A percentile compares a stretch with the other conserved stretches of the same genome.
These are phyloP conservation scores for Eudorina sp. DNA, from an alignment of 139 green algal species.

Conservation along the genomic window DNA sequence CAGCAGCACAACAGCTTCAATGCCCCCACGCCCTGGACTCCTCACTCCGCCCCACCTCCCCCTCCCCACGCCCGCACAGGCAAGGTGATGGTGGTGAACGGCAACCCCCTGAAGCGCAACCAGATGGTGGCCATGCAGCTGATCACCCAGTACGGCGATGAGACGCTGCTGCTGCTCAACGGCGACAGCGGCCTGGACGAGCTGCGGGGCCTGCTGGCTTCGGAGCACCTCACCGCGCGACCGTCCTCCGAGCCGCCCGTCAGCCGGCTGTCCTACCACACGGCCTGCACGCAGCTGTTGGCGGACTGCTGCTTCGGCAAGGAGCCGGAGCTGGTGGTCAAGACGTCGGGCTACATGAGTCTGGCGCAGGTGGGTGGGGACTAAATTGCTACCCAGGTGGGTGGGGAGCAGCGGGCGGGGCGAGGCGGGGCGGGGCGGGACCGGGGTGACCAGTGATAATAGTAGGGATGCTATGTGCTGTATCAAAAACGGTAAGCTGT, in stretches of 20 bases:
- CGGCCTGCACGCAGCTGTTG: slow-evolving; percentile 49
- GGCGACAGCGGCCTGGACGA: slow-evolving; percentile 10
- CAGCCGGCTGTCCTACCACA: slow-evolving; percentile 45
- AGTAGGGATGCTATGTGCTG: too few species aligned
- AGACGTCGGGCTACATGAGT: slow-evolving; percentile 41
- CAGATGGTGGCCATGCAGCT: slow-evolving; percentile 50
- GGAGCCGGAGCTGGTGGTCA: slow-evolving; percentile 52
- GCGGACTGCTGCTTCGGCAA: slow-evolving; percentile 52
- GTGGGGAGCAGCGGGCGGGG: too few species aligned
- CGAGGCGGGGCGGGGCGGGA: too few species aligned
- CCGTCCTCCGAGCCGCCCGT: neutral
- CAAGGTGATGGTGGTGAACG: slow-evolving; percentile 53
- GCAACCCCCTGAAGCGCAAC: slow-evolving; percentile 49
- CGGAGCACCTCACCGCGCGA: neutral
- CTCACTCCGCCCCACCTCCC: neutral
- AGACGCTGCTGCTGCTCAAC: slow-evolving; percentile 19
- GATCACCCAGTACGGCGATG: slow-evolving; percentile 21
- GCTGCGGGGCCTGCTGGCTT: slow-evolving; percentile 7
- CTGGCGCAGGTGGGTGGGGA: slow-evolving; percentile 22
- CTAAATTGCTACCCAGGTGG: too few species aligned
- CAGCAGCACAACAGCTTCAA: too few species aligned
- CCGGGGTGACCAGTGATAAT: too few species aligned
- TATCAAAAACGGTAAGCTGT: too few species aligned
- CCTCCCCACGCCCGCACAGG: neutral
- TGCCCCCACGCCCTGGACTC: neutral